These are phyloP conservation scores for Austroboletus novae-zelandiae DNA, from an alignment of 1,284 basidiomycete species.

Conservation along the genomic window DNA sequence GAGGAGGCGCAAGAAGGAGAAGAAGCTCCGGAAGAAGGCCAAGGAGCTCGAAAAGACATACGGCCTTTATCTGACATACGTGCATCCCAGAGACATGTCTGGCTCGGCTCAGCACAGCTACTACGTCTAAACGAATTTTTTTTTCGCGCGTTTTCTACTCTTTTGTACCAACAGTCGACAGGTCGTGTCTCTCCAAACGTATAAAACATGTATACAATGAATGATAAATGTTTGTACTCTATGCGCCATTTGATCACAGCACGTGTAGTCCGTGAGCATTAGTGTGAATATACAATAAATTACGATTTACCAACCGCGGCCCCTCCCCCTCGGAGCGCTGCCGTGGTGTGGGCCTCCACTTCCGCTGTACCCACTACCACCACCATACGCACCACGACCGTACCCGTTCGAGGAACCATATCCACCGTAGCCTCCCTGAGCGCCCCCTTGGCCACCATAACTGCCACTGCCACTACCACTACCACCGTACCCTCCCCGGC, in stretches of 20 bases:
- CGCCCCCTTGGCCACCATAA: conserved; percentile 13
- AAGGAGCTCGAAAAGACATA: conserved; percentile 61
- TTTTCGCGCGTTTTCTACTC: too few species aligned
- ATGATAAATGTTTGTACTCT: conserved; percentile 8
- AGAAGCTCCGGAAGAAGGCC: conserved; percentile 55
- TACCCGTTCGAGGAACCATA: conserved; percentile 44
- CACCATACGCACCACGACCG: conserved; percentile 43
- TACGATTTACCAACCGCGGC: conserved; percentile 37
- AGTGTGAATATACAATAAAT: conserved; percentile 34
- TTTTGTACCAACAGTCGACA: not conserved
- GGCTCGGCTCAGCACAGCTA: conserved; percentile 22
- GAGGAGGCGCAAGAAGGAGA: conserved; percentile 59
- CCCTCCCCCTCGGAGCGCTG: conserved; percentile 36
- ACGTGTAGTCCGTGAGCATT: conserved; percentile 6
- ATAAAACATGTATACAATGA: conserved; percentile 20
- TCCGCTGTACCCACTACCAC: conserved; percentile 16
- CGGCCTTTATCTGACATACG: conserved; percentile 56
- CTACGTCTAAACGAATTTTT: conserved; percentile 18
- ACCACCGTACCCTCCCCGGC: conserved; percentile 29
- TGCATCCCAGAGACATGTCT: conserved; percentile 35
- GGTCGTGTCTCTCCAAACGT: conserved; percentile 6
- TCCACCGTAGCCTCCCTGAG: conserved; percentile 26
- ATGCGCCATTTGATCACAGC: conserved; percentile 1
- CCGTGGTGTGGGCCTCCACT: conserved; percentile 20
- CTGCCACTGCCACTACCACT: conserved; percentile 10